Conservation (phyloP, 441 rosid species). For the Adansonia rubrostipa region DNA sequence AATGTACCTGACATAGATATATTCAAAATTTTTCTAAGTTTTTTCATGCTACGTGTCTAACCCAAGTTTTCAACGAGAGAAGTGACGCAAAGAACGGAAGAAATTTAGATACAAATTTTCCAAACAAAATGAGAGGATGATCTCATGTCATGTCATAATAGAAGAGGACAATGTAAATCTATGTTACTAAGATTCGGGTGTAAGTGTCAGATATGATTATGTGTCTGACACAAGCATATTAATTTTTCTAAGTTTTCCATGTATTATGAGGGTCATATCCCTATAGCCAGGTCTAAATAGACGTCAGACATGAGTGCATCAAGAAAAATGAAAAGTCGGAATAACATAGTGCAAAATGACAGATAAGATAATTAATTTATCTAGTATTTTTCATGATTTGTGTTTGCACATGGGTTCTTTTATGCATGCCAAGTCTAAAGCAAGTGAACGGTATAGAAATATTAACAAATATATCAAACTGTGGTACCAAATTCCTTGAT, state of each 20-base stretch:
- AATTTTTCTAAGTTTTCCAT: background rate
- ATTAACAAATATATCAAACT: constrained; percentile 6
- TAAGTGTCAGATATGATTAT: too few relatives aligned
- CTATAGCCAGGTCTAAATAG: background rate
- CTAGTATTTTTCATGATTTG: background rate
- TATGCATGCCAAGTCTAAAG: constrained; percentile 3
- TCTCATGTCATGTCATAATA: too few relatives aligned
- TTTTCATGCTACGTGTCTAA: background rate
- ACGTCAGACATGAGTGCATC: background rate
- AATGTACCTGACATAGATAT: background rate
- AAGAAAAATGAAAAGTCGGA: background rate
- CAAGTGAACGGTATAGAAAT: background rate
- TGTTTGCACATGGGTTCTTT: background rate
- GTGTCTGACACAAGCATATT: too few relatives aligned
- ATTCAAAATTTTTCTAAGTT: background rate
- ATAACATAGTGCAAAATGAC: background rate
- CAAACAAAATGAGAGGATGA: too few relatives aligned
- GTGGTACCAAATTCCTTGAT: background rate
- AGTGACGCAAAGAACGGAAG: too few relatives aligned
- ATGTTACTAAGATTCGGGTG: too few relatives aligned
- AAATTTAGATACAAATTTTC: too few relatives aligned
- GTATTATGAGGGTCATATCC: background rate
- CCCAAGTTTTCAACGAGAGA: too few relatives aligned
- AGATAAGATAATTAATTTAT: background rate
- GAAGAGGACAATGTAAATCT: too few relatives aligned